phyloP scores from a whole-genome alignment of 2,329 filamentous ascomycete species.

The Aschersonia sp. region DNA sequence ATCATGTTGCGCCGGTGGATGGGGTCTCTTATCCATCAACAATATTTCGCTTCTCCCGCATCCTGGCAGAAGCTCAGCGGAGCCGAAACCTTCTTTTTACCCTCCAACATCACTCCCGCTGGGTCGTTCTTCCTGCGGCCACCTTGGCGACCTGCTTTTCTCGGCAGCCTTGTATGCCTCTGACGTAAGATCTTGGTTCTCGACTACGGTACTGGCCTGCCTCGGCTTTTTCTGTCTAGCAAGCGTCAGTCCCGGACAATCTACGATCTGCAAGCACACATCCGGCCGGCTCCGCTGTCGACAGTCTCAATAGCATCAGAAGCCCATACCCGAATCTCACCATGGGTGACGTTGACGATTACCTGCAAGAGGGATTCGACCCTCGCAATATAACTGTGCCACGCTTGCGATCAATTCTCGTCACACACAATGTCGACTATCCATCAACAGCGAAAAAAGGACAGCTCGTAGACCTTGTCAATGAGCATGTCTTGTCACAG shows the following conservation, averaged over 20 bases:
- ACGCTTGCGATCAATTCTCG: constrained; percentile 76
- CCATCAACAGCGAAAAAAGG: constrained; percentile 83
- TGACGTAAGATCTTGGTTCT: no score
- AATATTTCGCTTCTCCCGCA: constrained; percentile 1
- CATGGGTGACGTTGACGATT: constrained; percentile 62
- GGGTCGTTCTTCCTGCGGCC: constrained; percentile 3
- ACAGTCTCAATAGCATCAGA: background rate
- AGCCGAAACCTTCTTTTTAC: background rate
- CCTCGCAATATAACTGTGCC: constrained; percentile 72
- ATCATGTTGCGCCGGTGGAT: constrained; percentile 16
- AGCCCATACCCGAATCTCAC: background rate
- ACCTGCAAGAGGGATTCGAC: constrained; percentile 79
- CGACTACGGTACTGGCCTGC: no score
- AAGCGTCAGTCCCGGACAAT: no score
- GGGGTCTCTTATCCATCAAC: constrained; percentile 2
- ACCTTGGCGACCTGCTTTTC: constrained; percentile 1
- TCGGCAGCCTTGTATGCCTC: background rate
- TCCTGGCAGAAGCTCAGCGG: background rate
- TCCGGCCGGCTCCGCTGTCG: background rate
- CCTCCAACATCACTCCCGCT: background rate
- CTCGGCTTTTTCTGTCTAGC: no score
- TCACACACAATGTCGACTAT: constrained; percentile 76
- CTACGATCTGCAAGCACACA: no score
- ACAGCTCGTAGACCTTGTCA: constrained; percentile 74
- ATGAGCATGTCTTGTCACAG: constrained; percentile 62